phyloP scores from a whole-genome alignment of 2,329 filamentous ascomycete species.

The Diaporthe batatas region DNA sequence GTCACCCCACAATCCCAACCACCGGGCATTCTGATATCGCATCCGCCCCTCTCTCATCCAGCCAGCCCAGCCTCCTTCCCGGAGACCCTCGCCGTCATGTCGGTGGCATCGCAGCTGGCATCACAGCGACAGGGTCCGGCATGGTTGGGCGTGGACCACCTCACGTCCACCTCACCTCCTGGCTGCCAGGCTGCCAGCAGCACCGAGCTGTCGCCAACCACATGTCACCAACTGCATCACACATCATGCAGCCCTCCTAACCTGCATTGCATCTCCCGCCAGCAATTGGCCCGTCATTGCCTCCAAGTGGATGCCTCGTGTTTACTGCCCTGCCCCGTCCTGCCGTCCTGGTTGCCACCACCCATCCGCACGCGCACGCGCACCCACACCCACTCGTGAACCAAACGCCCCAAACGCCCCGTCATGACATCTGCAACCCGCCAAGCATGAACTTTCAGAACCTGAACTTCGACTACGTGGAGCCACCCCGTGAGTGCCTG shows the following conservation, averaged over 20 bases:
- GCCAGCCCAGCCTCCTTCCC: conserved; percentile 38
- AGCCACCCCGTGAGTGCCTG: conserved; percentile 44
- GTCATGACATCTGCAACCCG: conserved; percentile 38
- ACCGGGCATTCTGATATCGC: conserved; percentile 35
- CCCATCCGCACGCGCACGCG: background rate
- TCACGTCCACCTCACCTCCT: background rate
- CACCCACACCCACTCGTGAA: conserved; percentile 17
- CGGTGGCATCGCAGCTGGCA: conserved; percentile 36
- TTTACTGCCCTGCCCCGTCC: conserved; percentile 24
- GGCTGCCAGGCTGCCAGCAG: conserved; percentile 2
- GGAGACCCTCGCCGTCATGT: background rate
- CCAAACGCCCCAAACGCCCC: conserved; percentile 33
- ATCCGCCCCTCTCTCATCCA: background rate
- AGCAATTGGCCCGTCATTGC: conserved; percentile 39
- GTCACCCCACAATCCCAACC: conserved; percentile 38
- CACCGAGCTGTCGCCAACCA: conserved; percentile 40
- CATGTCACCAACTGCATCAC: conserved; percentile 29
- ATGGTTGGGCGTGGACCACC: conserved; percentile 12
- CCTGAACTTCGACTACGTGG: conserved; percentile 44
- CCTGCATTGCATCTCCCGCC: conserved; percentile 33
- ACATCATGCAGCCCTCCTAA: conserved; percentile 36
- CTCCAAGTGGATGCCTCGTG: conserved; percentile 36
- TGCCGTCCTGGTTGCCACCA: conserved; percentile 13
- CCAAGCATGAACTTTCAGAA: conserved; percentile 46
- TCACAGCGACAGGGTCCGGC: conserved; percentile 18